phyloP scores from a whole-genome alignment of 306 rosid species.

The Carpinus fangiana region DNA sequence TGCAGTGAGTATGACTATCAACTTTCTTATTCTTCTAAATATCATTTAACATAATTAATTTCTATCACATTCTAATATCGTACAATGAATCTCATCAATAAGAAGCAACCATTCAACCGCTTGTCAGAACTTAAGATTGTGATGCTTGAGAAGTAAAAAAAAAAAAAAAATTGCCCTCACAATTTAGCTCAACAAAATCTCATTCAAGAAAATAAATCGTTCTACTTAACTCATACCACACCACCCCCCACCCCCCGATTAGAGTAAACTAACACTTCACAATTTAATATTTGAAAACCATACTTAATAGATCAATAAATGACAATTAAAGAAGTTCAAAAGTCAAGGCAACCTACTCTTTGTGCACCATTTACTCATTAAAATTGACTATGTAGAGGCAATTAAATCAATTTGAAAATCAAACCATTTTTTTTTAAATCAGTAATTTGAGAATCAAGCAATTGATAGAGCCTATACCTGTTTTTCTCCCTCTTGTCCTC shows the following conservation, averaged over 20 bases:
- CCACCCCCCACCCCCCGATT: background rate
- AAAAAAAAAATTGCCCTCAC: background rate
- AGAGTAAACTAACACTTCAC: background rate
- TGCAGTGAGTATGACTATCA: background rate
- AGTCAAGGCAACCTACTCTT: background rate
- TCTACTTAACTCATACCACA: background rate
- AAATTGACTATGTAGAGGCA: background rate
- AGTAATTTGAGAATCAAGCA: constrained; percentile 8
- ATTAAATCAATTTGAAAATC: background rate
- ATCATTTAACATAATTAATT: background rate
- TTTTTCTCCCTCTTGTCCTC: constrained; percentile 22
- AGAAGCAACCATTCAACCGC: background rate
- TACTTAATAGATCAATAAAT: background rate
- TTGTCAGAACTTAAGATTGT: background rate
- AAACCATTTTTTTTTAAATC: background rate
- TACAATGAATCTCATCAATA: background rate
- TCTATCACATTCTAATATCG: background rate
- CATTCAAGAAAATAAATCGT: background rate
- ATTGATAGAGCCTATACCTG: constrained; percentile 32
- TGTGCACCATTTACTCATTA: background rate
- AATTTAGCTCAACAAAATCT: background rate
- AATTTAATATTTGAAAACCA: background rate
- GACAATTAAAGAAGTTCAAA: background rate
- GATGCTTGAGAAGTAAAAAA: background rate
- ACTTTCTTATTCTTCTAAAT: background rate